A percentile compares a stretch with the other conserved stretches of the same genome.
These are phyloP conservation scores for Hypoxylon sp. DNA, from an alignment of 2,329 filamentous ascomycete species.

Conservation along the genomic window DNA sequence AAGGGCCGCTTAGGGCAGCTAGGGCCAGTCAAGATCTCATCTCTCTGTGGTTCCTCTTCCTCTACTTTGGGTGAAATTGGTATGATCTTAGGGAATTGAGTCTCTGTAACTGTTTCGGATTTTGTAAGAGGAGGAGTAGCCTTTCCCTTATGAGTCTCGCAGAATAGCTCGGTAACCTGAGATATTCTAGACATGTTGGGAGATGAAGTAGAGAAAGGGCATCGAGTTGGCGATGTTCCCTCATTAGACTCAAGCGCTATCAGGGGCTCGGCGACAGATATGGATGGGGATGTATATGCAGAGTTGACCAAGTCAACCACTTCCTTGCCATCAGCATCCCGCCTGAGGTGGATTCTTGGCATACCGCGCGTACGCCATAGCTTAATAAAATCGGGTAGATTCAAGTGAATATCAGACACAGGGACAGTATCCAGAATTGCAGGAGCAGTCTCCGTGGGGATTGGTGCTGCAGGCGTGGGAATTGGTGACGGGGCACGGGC, in stretches of 20 bases:
- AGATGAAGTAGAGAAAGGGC: conserved; percentile 32
- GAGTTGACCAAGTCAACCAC: conserved; percentile 51
- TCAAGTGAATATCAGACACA: conserved; percentile 48
- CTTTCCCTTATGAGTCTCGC: conserved; percentile 30
- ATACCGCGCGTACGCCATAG: conserved; percentile 51
- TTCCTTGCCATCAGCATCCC: conserved; percentile 47
- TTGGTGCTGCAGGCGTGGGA: conserved; percentile 11
- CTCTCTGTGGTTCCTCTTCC: conserved; percentile 12
- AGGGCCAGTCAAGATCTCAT: conserved; percentile 19
- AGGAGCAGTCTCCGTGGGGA: conserved; percentile 18
- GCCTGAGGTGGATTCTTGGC: conserved; percentile 50
- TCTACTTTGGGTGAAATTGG: conserved; percentile 12
- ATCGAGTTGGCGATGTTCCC: conserved; percentile 21
- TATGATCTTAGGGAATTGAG: not conserved
- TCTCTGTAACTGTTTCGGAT: not conserved
- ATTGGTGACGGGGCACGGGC: conserved; percentile 12
- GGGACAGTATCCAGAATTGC: conserved; percentile 44
- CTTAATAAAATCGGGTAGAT: conserved; percentile 50
- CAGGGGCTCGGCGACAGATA: conserved; percentile 30
- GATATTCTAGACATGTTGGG: conserved; percentile 30
- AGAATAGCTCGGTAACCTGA: conserved; percentile 29
- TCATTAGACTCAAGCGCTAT: conserved; percentile 37
- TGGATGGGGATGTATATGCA: conserved; percentile 13
- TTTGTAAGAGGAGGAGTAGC: not conserved
- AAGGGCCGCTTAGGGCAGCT: conserved; percentile 64